phyloP scores from a whole-genome alignment of 495 filamentous ascomycete species.

The Lineolata rhizophorae region DNA sequence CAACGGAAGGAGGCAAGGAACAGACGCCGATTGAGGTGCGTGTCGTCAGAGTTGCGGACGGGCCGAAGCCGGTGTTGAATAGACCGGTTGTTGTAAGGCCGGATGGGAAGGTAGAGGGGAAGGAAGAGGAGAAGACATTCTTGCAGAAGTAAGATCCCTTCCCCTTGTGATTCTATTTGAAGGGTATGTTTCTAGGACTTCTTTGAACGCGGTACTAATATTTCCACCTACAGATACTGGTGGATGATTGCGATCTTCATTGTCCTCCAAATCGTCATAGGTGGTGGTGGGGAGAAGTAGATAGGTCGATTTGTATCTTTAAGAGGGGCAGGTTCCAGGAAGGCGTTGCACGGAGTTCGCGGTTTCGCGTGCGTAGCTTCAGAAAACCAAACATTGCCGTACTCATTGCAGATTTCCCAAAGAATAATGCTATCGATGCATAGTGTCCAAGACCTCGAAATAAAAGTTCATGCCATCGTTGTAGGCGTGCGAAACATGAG shows the following conservation, averaged over 20 bases:
- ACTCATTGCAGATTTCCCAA: too few relatives aligned
- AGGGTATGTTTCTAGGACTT: too few relatives aligned
- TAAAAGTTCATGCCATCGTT: too few relatives aligned
- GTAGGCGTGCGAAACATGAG: too few relatives aligned
- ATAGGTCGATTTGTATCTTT: neutral
- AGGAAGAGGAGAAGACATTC: constrained; percentile 43
- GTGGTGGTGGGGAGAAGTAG: constrained; percentile 12
- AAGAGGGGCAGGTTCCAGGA: too few relatives aligned
- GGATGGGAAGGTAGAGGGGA: constrained; percentile 29
- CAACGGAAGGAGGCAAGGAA: too few relatives aligned
- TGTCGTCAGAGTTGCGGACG: constrained; percentile 19
- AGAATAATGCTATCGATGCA: too few relatives aligned
- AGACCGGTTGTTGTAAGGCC: constrained; percentile 38
- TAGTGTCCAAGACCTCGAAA: too few relatives aligned
- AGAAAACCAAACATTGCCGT: too few relatives aligned
- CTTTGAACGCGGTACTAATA: too few relatives aligned
- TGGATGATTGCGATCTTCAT: constrained; percentile 20
- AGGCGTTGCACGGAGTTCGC: too few relatives aligned
- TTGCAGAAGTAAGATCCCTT: constrained; percentile 40
- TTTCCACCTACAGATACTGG: constrained; percentile 23
- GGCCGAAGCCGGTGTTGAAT: constrained; percentile 36
- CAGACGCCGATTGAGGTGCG: constrained; percentile 29
- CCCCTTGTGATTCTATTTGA: neutral
- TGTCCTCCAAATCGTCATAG: constrained; percentile 13
- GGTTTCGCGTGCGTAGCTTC: too few relatives aligned